Evolutionary conservation across 2,329 filamentous ascomycete species (phyloP).

Genomic region (Cryphonectria japonica): DNA sequence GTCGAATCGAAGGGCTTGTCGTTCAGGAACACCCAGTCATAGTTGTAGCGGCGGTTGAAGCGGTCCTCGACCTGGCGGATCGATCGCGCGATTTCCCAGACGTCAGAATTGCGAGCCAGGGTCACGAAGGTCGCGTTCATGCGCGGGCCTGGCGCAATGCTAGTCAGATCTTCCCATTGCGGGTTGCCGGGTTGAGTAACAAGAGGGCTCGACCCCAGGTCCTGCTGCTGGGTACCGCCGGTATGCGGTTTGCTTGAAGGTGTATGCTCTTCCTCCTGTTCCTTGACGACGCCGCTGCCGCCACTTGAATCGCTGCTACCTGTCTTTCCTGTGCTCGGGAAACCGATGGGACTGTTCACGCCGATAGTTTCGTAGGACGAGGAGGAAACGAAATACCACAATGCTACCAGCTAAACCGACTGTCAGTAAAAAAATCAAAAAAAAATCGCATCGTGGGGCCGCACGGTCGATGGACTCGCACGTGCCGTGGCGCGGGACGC

Average conservation of each 20-base stretch:
- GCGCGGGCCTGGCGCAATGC: constrained; percentile 67
- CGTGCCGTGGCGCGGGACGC: constrained; percentile 27
- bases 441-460: constrained; percentile 30
- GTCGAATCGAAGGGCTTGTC: constrained; percentile 90
- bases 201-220: constrained; percentile 49
- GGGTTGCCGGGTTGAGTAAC: constrained; percentile 55
- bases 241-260: constrained; percentile 34
- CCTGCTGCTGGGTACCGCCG: constrained; percentile 38
- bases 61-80: constrained; percentile 97
- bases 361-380: constrained; percentile 51
- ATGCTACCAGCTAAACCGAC: constrained; percentile 58
- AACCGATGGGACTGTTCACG: constrained; percentile 50
- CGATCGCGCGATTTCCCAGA: constrained; percentile 96
- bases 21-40: constrained; percentile 99
- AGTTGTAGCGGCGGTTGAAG: constrained; percentile 96
- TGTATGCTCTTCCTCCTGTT: constrained; percentile 18
- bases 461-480: constrained; percentile 23
- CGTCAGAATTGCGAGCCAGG: constrained; percentile 86
- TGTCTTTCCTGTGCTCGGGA: constrained; percentile 38
- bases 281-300: not conserved
- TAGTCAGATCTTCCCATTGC: constrained; percentile 56
- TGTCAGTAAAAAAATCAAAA: constrained; percentile 30
- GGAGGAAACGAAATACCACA: constrained; percentile 80
- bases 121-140: constrained; percentile 99
- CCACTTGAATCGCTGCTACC: constrained; percentile 25